Evolutionary conservation across 768 basidiomycete species (phyloP).

Genomic region (Nidularia pulvinata): DNA sequence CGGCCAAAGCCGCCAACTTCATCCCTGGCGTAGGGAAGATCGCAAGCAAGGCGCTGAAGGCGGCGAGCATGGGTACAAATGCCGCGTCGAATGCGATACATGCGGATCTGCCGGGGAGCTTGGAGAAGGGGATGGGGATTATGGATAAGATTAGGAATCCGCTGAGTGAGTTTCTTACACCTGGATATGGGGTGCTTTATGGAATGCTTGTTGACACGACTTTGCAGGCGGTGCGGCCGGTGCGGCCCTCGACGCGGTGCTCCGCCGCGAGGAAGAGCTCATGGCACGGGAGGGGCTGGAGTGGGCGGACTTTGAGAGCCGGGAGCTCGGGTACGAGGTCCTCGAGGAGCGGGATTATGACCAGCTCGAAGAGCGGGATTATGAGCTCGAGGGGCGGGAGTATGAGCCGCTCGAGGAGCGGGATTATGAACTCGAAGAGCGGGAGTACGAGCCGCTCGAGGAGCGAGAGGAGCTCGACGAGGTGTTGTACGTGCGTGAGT

Average conservation of each 20-base stretch:
- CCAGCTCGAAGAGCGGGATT: no score
- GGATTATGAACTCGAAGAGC: no score
- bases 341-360: not conserved
- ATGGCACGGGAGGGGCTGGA: no score
- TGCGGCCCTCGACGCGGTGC: not conserved
- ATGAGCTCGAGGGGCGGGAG: no score
- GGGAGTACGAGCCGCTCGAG: no score
- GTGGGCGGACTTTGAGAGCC: not conserved
- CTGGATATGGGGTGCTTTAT: not conserved
- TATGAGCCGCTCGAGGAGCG: not conserved
- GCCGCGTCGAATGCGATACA: slow-evolving; percentile 5
- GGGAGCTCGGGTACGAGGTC: not conserved
- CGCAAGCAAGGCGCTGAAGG: not conserved
- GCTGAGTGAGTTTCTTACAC: not conserved
- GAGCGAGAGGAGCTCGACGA: not conserved
- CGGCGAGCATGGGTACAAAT: not conserved
- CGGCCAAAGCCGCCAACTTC: slow-evolving; percentile 1
- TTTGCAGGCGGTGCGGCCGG: not conserved
- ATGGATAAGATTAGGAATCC: slow-evolving; percentile 1
- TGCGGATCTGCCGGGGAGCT: slow-evolving; percentile 2
- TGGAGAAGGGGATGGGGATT: slow-evolving; percentile 3
- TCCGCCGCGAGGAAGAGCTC: not conserved
- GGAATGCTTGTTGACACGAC: not conserved
- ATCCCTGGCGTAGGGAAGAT: slow-evolving; percentile 7
- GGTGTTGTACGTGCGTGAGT: not conserved